Percentiles rank a stretch among this genome's conserved stretches.
phyloP scores from a whole-genome alignment of 1,139 yeast genomes.

The Petasospora fabianii region DNA sequence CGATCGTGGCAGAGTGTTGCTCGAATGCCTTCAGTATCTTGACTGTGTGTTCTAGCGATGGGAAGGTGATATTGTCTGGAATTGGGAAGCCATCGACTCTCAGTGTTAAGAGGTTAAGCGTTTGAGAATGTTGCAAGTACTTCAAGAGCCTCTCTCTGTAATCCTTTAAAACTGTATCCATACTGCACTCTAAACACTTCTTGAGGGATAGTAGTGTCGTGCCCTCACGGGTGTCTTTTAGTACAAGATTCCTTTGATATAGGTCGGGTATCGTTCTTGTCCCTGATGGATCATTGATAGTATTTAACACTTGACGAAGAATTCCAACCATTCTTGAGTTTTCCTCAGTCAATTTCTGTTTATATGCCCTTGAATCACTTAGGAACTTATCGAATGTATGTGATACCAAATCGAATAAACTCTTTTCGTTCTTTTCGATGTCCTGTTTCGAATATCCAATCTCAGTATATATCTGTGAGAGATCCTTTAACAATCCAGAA shows the following conservation, averaged over 20 bases:
- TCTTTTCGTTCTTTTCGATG: conserved; percentile 33
- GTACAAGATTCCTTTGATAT: conserved; percentile 34
- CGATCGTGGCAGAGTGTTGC: conserved; percentile 14
- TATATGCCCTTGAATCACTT: conserved; percentile 32
- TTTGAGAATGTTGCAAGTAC: conserved; percentile 24
- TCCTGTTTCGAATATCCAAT: conserved; percentile 38
- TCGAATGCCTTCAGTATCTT: conserved; percentile 10
- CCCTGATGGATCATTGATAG: conserved; percentile 34
- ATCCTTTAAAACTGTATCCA: conserved; percentile 28
- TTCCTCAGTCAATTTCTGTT: conserved; percentile 27
- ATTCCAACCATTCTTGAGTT: conserved; percentile 30
- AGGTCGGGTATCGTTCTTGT: conserved; percentile 36
- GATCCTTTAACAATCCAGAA: conserved; percentile 29
- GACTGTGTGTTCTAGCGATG: conserved; percentile 9
- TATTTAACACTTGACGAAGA: conserved; percentile 29
- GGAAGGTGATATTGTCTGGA: conserved; percentile 9
- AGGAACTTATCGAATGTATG: conserved; percentile 33
- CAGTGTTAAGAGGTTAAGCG: conserved; percentile 17
- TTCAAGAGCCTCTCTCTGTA: conserved; percentile 29
- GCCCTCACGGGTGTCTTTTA: conserved; percentile 28
- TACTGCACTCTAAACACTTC: conserved; percentile 30
- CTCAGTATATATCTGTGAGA: conserved; percentile 34
- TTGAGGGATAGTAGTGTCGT: conserved; percentile 32
- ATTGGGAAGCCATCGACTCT: conserved; percentile 11
- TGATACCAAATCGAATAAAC: conserved; percentile 33